Conservation (phyloP, 805 yeast species). For the Zygoascus flipseniorum region DNA sequence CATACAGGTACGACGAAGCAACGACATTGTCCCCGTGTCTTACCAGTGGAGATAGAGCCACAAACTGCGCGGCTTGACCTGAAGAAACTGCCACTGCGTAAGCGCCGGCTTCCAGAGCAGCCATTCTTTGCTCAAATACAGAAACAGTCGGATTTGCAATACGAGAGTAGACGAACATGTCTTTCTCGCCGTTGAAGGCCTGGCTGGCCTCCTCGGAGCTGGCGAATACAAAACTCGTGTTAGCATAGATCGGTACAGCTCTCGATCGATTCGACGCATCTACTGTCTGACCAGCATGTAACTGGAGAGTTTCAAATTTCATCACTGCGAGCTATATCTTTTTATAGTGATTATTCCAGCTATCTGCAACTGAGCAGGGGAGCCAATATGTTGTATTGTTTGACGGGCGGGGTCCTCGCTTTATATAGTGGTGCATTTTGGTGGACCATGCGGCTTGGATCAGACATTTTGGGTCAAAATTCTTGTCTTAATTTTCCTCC, state of each 20-base stretch:
- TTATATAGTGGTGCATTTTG: no score
- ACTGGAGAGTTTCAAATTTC: constrained; percentile 80
- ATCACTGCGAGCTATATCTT: neutral
- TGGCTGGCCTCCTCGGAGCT: constrained; percentile 90
- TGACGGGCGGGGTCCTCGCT: no score
- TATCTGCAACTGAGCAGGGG: no score
- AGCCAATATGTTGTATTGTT: no score
- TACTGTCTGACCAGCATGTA: constrained; percentile 85
- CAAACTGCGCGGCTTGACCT: constrained; percentile 92
- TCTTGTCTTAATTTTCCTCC: no score
- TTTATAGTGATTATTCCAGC: no score
- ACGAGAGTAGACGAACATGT: constrained; percentile 84
- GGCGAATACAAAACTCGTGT: constrained; percentile 80
- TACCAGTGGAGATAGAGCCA: constrained; percentile 76
- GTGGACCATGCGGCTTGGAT: no score
- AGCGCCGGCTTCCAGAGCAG: constrained; percentile 87
- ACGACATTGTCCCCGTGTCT: constrained; percentile 85
- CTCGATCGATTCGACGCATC: constrained; percentile 63
- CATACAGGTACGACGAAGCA: constrained; percentile 79
- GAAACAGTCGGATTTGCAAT: constrained; percentile 89
- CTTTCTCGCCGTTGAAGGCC: constrained; percentile 72
- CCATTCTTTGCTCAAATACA: constrained; percentile 83
- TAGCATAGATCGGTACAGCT: constrained; percentile 90
- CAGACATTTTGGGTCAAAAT: no score
- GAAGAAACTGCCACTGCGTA: constrained; percentile 85